A percentile compares a stretch with the other conserved stretches of the same genome.
Evolutionary conservation across 768 basidiomycete species (phyloP).

Genomic region (Suillus tomentosus): DNA sequence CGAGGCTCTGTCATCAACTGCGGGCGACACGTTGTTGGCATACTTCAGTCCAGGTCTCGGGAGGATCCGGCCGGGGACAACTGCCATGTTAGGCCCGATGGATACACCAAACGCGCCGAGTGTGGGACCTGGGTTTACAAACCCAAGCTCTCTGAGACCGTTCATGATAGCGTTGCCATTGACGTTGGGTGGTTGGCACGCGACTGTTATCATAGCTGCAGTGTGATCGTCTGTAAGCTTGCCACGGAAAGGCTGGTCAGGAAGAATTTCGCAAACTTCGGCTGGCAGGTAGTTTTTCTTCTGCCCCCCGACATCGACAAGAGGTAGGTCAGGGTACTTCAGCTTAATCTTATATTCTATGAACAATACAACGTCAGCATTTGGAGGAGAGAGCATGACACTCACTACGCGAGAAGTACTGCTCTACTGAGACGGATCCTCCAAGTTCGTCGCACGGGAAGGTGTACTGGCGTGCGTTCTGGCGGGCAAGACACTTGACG

Average conservation of each 20-base stretch:
- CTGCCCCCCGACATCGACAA: conserved; percentile 50
- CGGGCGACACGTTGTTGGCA: conserved; percentile 26
- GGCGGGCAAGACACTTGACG: conserved; percentile 53
- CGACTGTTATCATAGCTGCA: conserved; percentile 49
- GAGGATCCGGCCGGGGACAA: conserved; percentile 56
- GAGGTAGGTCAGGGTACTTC: conserved; percentile 41
- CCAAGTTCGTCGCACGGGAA: conserved; percentile 45
- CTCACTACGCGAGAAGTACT: conserved; percentile 51
- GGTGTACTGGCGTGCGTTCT: conserved; percentile 39
- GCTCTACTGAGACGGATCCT: conserved; percentile 43
- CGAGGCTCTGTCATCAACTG: conserved; percentile 47
- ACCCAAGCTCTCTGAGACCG: conserved; percentile 47
- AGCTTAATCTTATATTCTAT: conserved; percentile 47
- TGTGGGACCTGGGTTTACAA: conserved; percentile 35
- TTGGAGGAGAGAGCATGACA: conserved; percentile 7
- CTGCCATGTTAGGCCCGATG: conserved; percentile 52
- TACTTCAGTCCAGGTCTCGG: conserved; percentile 46
- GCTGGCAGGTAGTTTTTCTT: conserved; percentile 46
- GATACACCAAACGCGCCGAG: conserved; percentile 47
- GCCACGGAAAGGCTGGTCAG: conserved; percentile 44
- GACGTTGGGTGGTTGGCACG: conserved; percentile 50
- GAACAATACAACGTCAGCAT: conserved; percentile 3
- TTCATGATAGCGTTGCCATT: conserved; percentile 47
- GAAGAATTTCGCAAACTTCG: conserved; percentile 51
- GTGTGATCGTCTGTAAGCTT: conserved; percentile 60